phyloP scores from a whole-genome alignment of 176 grass and related monocot genomes.

The Carex scoparia region DNA sequence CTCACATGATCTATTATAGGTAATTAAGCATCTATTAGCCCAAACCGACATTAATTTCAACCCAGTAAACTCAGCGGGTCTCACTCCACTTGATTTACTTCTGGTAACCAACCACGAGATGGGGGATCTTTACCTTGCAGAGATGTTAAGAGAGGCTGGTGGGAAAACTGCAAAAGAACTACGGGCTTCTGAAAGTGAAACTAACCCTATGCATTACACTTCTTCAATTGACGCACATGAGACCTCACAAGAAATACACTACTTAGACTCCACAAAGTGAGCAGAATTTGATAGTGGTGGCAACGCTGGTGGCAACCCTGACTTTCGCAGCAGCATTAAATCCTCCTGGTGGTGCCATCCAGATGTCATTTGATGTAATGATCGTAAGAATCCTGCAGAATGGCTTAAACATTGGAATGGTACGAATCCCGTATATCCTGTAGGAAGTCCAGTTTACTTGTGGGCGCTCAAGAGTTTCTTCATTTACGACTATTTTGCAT shows the following conservation, averaged over 20 bases:
- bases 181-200: not conserved
- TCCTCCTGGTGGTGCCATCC: not conserved
- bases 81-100: constrained; percentile 13
- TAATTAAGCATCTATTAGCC: constrained; percentile 1
- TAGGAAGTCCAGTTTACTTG: not conserved
- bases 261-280: not conserved
- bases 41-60: not conserved
- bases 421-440: not conserved
- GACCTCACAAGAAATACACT: not conserved
- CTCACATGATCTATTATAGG: not conserved
- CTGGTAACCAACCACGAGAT: not conserved
- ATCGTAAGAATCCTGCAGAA: too few relatives aligned
- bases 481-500: not conserved
- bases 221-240: not conserved
- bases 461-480: not conserved
- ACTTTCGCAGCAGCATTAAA: not conserved
- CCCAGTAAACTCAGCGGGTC: not conserved
- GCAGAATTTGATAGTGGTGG: not conserved
- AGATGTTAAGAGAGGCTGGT: constrained; percentile 9
- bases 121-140: not conserved
- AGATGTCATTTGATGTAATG: too few relatives aligned
- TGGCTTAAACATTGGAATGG: too few relatives aligned
- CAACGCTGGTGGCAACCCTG: not conserved
- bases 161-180: not conserved
- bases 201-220: not conserved